Conservation (phyloP, 164 flowering plant genomes). For the Vitis rupestris region DNA sequence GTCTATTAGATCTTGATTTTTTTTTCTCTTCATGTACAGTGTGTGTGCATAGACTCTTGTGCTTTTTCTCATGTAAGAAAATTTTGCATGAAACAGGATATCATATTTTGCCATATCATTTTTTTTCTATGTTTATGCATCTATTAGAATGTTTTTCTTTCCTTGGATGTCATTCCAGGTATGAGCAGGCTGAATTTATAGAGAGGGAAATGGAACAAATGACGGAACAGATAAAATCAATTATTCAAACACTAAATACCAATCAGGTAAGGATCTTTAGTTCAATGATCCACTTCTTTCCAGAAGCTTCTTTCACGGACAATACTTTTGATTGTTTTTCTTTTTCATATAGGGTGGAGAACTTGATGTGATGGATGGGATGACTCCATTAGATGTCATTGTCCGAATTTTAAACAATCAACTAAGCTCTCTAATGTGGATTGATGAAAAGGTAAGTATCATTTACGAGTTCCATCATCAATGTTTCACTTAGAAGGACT, state of each 20-base stretch:
- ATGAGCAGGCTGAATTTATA: constrained; percentile 84
- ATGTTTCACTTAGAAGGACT: neutral
- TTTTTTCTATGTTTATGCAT: too few species aligned
- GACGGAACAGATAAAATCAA: constrained; percentile 87
- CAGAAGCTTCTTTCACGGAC: neutral
- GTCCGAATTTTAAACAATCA: constrained; percentile 89
- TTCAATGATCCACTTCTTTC: constrained; percentile 6
- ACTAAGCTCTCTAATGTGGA: constrained; percentile 91
- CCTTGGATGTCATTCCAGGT: constrained; percentile 51
- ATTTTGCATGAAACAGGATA: too few species aligned
- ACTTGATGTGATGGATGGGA: constrained; percentile 68
- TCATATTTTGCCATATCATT: too few species aligned
- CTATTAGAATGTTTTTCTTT: neutral
- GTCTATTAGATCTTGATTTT: too few species aligned
- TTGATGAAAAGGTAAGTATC: constrained; percentile 86
- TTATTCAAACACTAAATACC: constrained; percentile 80
- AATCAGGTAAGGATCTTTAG: constrained; percentile 51
- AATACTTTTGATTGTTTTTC: neutral
- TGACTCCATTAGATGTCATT: constrained; percentile 82
- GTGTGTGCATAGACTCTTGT: too few species aligned
- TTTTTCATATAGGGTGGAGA: constrained; percentile 66
- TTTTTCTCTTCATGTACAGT: too few species aligned
- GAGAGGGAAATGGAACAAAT: constrained; percentile 93
- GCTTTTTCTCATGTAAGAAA: too few species aligned
- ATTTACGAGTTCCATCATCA: neutral